Evolutionary conservation across 164 flowering plant genomes (phyloP), one percentile per base, ranked within the genome.

Genomic region (Brasenia schreberi): DNA sequence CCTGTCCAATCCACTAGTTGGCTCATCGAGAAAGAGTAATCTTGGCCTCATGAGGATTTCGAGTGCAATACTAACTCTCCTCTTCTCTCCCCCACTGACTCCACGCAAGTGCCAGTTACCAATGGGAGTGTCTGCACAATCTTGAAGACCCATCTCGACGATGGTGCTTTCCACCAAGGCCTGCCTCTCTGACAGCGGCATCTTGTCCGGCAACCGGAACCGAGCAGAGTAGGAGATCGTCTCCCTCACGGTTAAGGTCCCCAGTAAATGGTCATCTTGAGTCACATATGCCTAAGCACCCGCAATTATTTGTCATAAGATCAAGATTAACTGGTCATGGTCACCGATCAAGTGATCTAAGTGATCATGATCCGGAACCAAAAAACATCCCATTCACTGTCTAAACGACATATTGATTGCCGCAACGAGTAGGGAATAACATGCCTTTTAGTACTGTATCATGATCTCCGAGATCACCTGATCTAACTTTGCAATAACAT

Each of bases 41-140:
- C 96, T 73, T 3, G 98, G 98, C 64, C 98, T 77, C 91, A 83
- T 92, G 33, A 92, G 81, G 70, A 92, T 92, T 69, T 90, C 96
- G 5, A 92, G 73, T n/a, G 96, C 95, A 59, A 92, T 92, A 77
- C 96, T 92, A 58, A 92, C 96, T 66, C 98, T 72, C 67, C 98
- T 75, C 79, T 83, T 92, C 79, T 92, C 93, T 18, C 96, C 98
- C 4, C 98, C 98, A 43, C 98, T 92, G 64, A 92, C 76, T 18
- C 98, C 98, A 6, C 96, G 85, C 77, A 88, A 69, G 74, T 88
- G 96, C 98, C 98, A 89, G 67, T 90, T 90, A 39, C 98, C 98
- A 17, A 92, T 79, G 4, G 83, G 90, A 0, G 98, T 92, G 68
- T 92, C 88, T 0, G 93, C 95, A 61, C 96, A 90, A 49, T 90